These are phyloP conservation scores for Coemansia sp. DNA, from an alignment of 192 early-diverging fungal genomes.

Conservation along the genomic window DNA sequence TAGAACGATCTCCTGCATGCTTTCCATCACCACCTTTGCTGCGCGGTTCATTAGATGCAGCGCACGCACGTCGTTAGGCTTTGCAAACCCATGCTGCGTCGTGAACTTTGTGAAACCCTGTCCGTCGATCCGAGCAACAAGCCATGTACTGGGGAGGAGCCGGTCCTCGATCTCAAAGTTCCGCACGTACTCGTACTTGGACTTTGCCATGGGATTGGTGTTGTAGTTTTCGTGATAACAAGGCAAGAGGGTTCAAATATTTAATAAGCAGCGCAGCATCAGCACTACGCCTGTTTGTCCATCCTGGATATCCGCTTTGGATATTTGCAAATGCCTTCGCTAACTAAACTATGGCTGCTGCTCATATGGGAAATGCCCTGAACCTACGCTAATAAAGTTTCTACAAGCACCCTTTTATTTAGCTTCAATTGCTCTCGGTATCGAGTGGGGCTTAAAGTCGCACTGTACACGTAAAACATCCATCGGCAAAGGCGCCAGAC, in stretches of 20 bases:
- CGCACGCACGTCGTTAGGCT: conserved; percentile 77
- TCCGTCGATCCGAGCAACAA: conserved; percentile 93
- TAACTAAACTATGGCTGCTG: not conserved
- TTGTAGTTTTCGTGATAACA: too few relatives aligned
- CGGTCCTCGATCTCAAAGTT: conserved; percentile 78
- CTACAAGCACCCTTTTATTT: too few relatives aligned
- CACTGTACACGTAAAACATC: not conserved
- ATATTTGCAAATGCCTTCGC: too few relatives aligned
- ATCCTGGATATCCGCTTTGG: too few relatives aligned
- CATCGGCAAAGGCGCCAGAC: not conserved
- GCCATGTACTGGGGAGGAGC: conserved; percentile 81
- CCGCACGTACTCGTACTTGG: conserved; percentile 89
- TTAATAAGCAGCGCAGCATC: too few relatives aligned
- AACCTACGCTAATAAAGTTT: not conserved
- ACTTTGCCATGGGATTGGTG: conserved; percentile 72
- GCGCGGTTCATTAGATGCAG: conserved; percentile 82
- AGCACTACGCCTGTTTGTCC: too few relatives aligned
- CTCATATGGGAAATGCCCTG: not conserved
- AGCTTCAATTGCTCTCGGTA: too few relatives aligned
- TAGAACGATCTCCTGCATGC: conserved; percentile 74
- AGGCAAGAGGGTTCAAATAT: too few relatives aligned
- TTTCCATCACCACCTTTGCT: conserved; percentile 77
- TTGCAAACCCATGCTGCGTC: conserved; percentile 66
- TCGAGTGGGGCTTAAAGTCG: too few relatives aligned
- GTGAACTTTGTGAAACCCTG: conserved; percentile 90